Base-by-base conservation (phyloP, 768 basidiomycete genomes). In the Pisolithus microcarpus region DNA sequence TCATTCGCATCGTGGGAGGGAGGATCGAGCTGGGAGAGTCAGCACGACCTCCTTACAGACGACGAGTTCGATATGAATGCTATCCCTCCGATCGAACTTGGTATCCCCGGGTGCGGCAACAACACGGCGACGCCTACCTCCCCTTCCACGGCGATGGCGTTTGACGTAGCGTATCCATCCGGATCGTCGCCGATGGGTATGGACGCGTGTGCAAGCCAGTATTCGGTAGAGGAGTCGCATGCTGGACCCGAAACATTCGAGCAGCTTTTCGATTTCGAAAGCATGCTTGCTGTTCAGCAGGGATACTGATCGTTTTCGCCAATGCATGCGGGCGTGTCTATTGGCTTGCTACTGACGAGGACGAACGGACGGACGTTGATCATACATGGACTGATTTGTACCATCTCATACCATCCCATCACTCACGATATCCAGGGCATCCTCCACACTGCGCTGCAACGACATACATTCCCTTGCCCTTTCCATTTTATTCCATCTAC, bases 41-140 rank as follows among this genome's bases (percentile, higher is more conserved):
- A 73, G 58, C 21, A 55, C 56, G 64, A 68, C 45, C 56, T 70
- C 50, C 67, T 85, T 42, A 69, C 69, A 37, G 75, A 73, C 50
- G 81, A 83, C 63, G 84, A 86, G 66, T 87, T 85, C 61, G 84
- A 85, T 60, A 65, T 87, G 55, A 67, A 60, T 56, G 69, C 80
- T 21, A 87, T 87, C 55, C 84, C 82, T 2, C 77, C 83, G 0
- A 75, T 85, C 62, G 76, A 84, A 54, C 70, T 85, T 48, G 79
- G 79, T 15, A 61, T 78, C 53, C 71, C 77, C 44, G 79, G 78
- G 40, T 74, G 69, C 43, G 71, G 71, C 6, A 4, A 13, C 31
- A 55, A 65, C 40, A 58, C 62, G n/a, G 44, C 60, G 4, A 28
- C 59, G 50, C 38, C 54, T 30, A 26, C 49, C 8, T 24, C 43